These are phyloP conservation scores for Candida adriatica DNA, from an alignment of 805 yeast species.

Conservation along the genomic window DNA sequence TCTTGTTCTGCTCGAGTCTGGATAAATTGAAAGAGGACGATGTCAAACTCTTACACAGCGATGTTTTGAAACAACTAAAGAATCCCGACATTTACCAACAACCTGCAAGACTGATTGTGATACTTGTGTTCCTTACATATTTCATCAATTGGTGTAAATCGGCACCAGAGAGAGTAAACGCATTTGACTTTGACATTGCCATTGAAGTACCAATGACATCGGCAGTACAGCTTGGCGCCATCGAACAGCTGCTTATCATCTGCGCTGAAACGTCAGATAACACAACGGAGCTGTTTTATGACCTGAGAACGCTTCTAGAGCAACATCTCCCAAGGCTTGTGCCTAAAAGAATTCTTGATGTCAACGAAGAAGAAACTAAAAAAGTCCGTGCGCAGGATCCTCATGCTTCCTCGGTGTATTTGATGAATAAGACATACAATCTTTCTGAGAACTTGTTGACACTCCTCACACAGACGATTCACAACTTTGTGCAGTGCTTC, in stretches of 20 bases:
- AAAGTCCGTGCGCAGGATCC: conserved; percentile 24
- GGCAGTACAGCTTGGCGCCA: conserved; percentile 57
- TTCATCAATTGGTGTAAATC: conserved; percentile 66
- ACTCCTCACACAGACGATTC: conserved; percentile 35
- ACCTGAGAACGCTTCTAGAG: conserved; percentile 60
- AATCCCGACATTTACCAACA: conserved; percentile 36
- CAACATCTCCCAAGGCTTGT: conserved; percentile 53
- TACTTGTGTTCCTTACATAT: conserved; percentile 45
- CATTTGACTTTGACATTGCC: conserved; percentile 46
- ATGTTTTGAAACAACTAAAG: conserved; percentile 29
- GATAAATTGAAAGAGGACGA: conserved; percentile 29
- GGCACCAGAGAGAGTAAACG: conserved; percentile 32
- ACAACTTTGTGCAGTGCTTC: conserved; percentile 46
- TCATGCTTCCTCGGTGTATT: conserved; percentile 17
- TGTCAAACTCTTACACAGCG: conserved; percentile 32
- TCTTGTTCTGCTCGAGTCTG: conserved; percentile 37
- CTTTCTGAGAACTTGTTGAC: conserved; percentile 21
- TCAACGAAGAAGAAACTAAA: conserved; percentile 36
- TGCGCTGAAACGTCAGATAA: conserved; percentile 50
- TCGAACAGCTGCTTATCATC: conserved; percentile 58
- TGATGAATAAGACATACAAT: conserved; percentile 15
- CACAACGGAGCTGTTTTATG: conserved; percentile 48
- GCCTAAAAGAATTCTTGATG: conserved; percentile 47
- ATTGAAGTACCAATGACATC: conserved; percentile 54
- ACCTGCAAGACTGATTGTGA: conserved; percentile 44